Base-by-base conservation (phyloP, 2,329 filamentous ascomycete genomes). In the Tolypocladium nubicola region DNA sequence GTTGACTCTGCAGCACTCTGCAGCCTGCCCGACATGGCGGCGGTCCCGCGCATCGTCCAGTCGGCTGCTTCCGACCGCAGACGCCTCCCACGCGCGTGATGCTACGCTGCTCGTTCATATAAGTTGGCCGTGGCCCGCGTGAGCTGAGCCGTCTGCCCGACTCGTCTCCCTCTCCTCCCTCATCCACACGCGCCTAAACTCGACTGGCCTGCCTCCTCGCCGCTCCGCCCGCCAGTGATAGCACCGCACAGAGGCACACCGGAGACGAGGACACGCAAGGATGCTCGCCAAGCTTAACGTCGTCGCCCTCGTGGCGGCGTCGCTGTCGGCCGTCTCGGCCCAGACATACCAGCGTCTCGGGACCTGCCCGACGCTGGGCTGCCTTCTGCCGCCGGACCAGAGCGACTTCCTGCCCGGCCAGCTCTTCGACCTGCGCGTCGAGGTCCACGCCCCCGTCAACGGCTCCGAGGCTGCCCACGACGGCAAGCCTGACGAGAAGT, bases 331-430 rank as follows among this genome's bases (percentile, higher is more conserved):
- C 56, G 78, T 75, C 62, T 74, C 75, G 43, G 81, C 77, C 38
- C 81, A 85, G 73, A 83, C 80, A 38, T 85, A 76, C 71, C 82
- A 81, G 69, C 76, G 82, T 54, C 74, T 85, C 21, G 82, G 82
- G 60, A 78, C 78, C 33, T 85, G 82, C 66, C 81, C 81, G 11
- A 75, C 75, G 40, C 75, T 85, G 23, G 82, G 82, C 61, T 85
- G 82, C 63, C 72, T 85, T 52, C 72, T 85, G 16, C 82, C 82
- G 16, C 82, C 82, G 1, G 82, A 85, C 62, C 80, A 83, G 74
- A 85, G 87, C 61, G 89, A 94, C 66, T 94, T 94, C 74, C 80
- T 95, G 1, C 85, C 89, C 6, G 89, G 89, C 14, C 89, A 94
- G 73, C 86, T 83, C 70, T 94, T 94, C 67, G 90, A 94, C 68